phyloP scores from a whole-genome alignment of 148 eudicot genomes.

The Vaccinium vitisidaea region DNA sequence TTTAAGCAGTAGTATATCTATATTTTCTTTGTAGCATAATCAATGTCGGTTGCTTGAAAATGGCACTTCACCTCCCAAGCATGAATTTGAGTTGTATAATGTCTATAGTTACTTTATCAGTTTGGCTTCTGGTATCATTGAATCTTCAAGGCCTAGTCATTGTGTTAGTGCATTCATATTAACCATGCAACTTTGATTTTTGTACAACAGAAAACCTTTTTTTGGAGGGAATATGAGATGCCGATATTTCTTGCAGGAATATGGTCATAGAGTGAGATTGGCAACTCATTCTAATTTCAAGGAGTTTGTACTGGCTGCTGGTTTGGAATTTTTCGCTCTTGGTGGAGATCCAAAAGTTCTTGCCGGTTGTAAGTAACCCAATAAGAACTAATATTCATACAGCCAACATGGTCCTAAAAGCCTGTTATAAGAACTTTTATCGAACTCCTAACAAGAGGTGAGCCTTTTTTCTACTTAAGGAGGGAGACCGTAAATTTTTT shows the following conservation, averaged over 20 bases:
- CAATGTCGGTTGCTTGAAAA: constrained; percentile 2
- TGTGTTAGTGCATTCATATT: background rate
- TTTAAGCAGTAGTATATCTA: background rate
- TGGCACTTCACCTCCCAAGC: background rate
- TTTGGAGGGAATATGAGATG: background rate
- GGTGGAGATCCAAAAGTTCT: constrained; percentile 92
- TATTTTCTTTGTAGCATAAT: background rate
- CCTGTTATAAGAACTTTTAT: background rate
- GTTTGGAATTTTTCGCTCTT: constrained; percentile 79
- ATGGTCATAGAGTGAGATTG: constrained; percentile 82
- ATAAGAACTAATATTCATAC: background rate
- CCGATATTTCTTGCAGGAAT: constrained; percentile 50
- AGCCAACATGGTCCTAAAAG: background rate
- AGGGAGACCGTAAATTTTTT: background rate
- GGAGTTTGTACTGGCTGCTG: constrained; percentile 72
- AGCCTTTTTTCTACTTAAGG: background rate
- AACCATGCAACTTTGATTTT: background rate
- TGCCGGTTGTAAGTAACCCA: constrained; percentile 57
- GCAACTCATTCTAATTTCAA: constrained; percentile 82
- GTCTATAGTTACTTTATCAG: background rate
- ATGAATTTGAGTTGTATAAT: background rate
- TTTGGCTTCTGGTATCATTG: background rate
- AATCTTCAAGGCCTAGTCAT: background rate
- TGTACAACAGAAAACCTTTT: background rate
- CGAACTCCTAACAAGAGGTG: background rate